Conservation (phyloP, 148 eudicot species). For the Fagopyrum homotropicum region DNA sequence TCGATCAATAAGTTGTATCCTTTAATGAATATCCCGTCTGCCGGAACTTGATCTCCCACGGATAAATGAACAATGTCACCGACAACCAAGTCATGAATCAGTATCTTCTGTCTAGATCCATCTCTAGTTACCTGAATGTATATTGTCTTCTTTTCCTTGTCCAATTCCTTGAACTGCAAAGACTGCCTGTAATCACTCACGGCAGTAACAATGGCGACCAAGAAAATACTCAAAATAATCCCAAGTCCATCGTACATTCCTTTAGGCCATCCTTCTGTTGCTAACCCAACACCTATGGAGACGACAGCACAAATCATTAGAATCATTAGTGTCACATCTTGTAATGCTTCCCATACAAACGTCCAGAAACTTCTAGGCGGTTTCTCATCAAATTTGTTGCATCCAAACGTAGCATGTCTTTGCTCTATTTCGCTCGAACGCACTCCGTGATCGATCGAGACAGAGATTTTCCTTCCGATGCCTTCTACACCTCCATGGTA, state of each 20-base stretch:
- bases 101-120: slow-evolving; percentile 49
- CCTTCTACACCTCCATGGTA: slow-evolving; percentile 57
- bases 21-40: slow-evolving; percentile 62
- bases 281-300: slow-evolving; percentile 67
- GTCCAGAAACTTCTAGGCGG: slow-evolving; percentile 46
- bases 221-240: slow-evolving; percentile 53
- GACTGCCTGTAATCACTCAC: slow-evolving; percentile 80
- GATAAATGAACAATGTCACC: slow-evolving; percentile 72
- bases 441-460: slow-evolving; percentile 38
- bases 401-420: slow-evolving; percentile 48
- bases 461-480: slow-evolving; percentile 33
- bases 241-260: slow-evolving; percentile 82
- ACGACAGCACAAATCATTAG: slow-evolving; percentile 67
- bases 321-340: slow-evolving; percentile 67
- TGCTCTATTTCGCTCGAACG: slow-evolving; percentile 21
- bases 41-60: slow-evolving; percentile 80
- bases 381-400: slow-evolving; percentile 49
- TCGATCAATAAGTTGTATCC: slow-evolving; percentile 66
- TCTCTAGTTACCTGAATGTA: slow-evolving; percentile 52
- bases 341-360: slow-evolving; percentile 84
- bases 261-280: slow-evolving; percentile 82
- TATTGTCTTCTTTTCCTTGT: slow-evolving; percentile 67
- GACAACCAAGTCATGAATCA: slow-evolving; percentile 66
- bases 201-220: slow-evolving; percentile 76
- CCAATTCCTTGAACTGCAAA: slow-evolving; percentile 68